Conservation (phyloP, 2,329 filamentous ascomycete genomes). For the Fusarium domesticum region DNA sequence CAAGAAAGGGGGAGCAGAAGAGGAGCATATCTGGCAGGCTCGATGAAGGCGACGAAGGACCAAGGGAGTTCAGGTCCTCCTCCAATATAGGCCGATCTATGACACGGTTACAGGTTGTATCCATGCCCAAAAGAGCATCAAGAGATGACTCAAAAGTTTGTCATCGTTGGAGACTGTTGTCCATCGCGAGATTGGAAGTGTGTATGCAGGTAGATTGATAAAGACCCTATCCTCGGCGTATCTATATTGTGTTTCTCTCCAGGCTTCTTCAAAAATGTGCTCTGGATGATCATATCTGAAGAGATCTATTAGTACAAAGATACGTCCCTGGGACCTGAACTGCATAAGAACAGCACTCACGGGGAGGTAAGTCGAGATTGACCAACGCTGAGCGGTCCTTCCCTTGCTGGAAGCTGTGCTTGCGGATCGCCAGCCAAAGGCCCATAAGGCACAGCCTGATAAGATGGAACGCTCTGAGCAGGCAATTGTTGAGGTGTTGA, state of each 20-base stretch:
- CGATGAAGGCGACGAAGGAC: background rate
- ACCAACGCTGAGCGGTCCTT: background rate
- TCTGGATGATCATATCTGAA: background rate
- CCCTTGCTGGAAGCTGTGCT: background rate
- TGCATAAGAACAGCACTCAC: no score
- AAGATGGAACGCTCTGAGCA: background rate
- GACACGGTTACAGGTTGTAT: constrained; percentile 11
- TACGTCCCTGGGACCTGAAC: no score
- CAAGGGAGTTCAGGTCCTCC: constrained; percentile 10
- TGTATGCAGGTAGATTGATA: constrained; percentile 3
- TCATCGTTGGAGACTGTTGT: constrained; percentile 9
- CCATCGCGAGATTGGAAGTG: constrained; percentile 15
- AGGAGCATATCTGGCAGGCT: background rate
- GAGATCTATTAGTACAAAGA: no score
- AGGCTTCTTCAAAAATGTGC: constrained; percentile 5
- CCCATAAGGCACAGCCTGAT: background rate
- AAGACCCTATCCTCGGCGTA: constrained; percentile 1
- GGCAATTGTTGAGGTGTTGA: background rate
- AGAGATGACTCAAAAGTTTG: constrained; percentile 10
- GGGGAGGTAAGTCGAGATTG: constrained; percentile 7
- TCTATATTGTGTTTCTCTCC: constrained; percentile 1
- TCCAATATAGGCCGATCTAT: constrained; percentile 15
- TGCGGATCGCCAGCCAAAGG: background rate
- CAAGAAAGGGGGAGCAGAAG: constrained; percentile 19
- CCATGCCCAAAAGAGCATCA: constrained; percentile 16